Conservation (phyloP, 305 asterid genomes). For the Coffea humblotiana region DNA sequence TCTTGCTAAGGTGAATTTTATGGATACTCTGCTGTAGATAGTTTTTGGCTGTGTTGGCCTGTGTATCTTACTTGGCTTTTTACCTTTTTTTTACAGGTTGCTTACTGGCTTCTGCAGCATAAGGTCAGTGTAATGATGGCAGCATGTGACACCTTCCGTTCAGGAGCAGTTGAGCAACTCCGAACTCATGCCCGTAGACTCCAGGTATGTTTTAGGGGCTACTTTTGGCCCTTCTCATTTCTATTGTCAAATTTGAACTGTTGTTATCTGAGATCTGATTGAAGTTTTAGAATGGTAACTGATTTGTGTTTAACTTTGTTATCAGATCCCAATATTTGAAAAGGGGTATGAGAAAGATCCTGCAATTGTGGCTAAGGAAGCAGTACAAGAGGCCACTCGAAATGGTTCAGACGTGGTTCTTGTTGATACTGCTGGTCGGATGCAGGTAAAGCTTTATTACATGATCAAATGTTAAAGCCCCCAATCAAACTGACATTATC, state of each 20-base stretch:
- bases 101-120: constrained; percentile 97
- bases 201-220: constrained; percentile 49
- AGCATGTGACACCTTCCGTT: constrained; percentile 97
- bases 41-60: background rate
- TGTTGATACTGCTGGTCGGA: constrained; percentile 97
- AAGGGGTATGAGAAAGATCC: constrained; percentile 99
- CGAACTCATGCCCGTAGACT: constrained; percentile 98
- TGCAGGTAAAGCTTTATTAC: constrained; percentile 60
- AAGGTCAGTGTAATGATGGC: constrained; percentile 88
- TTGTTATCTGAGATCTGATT: background rate
- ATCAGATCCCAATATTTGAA: constrained; percentile 92
- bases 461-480: background rate
- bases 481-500: background rate
- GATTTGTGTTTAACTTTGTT: constrained; percentile 12
- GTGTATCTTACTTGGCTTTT: background rate
- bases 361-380: constrained; percentile 95
- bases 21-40: background rate
- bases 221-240: background rate
- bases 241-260: background rate
- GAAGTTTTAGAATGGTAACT: background rate
- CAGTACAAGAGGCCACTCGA: constrained; percentile 85
- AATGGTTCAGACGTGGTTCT: constrained; percentile 94
- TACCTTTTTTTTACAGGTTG: constrained; percentile 50
- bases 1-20: constrained; percentile 74
- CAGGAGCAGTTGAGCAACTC: constrained; percentile 98